Base-by-base conservation (phyloP, 2,329 filamentous ascomycete species). In the Trichophyton schoenleinii region DNA sequence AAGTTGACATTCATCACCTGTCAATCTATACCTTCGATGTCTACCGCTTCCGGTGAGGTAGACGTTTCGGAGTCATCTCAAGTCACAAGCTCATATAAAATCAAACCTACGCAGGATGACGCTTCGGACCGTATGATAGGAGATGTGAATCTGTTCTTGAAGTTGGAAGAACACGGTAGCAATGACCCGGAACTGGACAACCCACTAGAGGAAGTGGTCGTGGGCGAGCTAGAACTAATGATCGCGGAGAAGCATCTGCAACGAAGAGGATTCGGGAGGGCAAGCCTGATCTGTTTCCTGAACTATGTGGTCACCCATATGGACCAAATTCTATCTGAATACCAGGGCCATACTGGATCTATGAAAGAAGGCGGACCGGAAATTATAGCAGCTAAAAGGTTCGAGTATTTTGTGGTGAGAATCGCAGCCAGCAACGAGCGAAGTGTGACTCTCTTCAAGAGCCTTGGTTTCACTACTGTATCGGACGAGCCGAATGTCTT, bases 1-100 rank as follows among this genome's bases (percentile, higher is more conserved):
- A 97, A 97, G 75, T 74, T 97, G 64, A 97, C 92, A 0, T 97
- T 96, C 68, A 96, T 97, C 71, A 74, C 88, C 60, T 96, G 90
- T 70, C 75, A 79, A 8, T 81, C 83, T 0, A 63, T 71, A 0
- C 20, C 18, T 64, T 36, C 25, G 15, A n/a, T 8, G 31, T 15
- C 6, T 13, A 48, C 11, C n/a, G 65, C 7, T 53, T 62, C 59
- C 28, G 63, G 61, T 11, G 61, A 63, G 31, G 49, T 60, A 38
- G 52, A 60, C 1, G 67, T 78, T 57, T 38, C 65, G 15, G 76
- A 79, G 0, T 75, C 76, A 9, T 71, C 72, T 2, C 55, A 22
- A 42, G 55, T 22, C 18, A 1, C 6, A 8, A 20, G 2, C 28
- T 55, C 22, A 1, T 18, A 55, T 55, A 13, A n/a, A 36, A 0